phyloP scores from a whole-genome alignment of 176 grass and related monocot species.

The Cymbopogon citratus region DNA sequence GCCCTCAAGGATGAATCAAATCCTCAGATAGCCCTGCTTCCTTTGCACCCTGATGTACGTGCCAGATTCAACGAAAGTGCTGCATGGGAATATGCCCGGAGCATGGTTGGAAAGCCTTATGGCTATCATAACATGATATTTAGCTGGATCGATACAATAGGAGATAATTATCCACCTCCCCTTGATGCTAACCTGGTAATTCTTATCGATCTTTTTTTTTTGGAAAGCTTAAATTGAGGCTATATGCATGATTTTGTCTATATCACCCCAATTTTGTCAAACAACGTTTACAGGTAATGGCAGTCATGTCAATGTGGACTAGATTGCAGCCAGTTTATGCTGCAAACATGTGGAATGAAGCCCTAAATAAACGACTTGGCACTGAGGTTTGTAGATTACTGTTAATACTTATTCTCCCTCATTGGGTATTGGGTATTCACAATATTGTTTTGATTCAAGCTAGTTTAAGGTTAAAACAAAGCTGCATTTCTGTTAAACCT shows the following conservation, averaged over 20 bases:
- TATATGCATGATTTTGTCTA: neutral
- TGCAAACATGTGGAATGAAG: slow-evolving; percentile 99
- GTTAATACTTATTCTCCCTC: neutral
- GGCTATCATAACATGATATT: slow-evolving; percentile 99
- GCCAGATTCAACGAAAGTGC: slow-evolving; percentile 70
- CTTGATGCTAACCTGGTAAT: slow-evolving; percentile 92
- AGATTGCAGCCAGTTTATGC: slow-evolving; percentile 93
- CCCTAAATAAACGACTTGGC: slow-evolving; percentile 92
- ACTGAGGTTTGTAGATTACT: slow-evolving; percentile 58
- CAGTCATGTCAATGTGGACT: slow-evolving; percentile 98
- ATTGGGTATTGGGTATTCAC: neutral
- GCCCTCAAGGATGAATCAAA: slow-evolving; percentile 79
- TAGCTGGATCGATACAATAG: slow-evolving; percentile 92
- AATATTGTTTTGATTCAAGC: neutral
- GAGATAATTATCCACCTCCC: slow-evolving; percentile 84
- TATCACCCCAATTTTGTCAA: neutral
- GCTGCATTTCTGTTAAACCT: neutral
- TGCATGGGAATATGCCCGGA: slow-evolving; percentile 76
- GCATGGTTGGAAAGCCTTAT: slow-evolving; percentile 89
- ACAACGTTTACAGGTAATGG: slow-evolving; percentile 73
- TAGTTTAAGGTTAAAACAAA: neutral
- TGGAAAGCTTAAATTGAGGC: neutral
- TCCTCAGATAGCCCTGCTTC: slow-evolving; percentile 82
- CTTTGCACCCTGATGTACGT: slow-evolving; percentile 59
- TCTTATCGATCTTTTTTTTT: slow-evolving; percentile 15